Evolutionary conservation across 225 moss, liverwort and hornwort species (phyloP).

Genomic region (Pseudoscleropodium purum): DNA sequence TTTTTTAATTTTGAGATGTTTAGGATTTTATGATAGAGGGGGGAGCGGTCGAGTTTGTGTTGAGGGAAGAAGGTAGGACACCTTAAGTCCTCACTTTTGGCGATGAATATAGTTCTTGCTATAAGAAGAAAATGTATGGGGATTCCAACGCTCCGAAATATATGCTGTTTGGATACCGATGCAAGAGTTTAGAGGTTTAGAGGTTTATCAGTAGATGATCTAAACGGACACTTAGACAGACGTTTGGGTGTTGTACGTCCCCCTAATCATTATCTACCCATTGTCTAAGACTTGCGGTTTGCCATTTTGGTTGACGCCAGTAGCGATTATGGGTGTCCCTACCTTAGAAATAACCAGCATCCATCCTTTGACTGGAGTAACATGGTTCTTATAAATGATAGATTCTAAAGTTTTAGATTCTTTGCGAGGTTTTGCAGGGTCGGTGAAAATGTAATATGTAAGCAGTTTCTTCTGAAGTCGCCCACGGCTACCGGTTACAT

Average conservation of each 20-base stretch:
- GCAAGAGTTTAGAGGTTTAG: neutral
- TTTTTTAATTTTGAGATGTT: neutral
- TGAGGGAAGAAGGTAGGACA: neutral
- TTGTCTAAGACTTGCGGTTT: neutral
- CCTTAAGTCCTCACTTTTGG: too few relatives aligned
- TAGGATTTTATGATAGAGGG: neutral
- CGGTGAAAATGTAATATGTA: neutral
- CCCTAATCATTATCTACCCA: neutral
- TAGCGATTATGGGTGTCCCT: neutral
- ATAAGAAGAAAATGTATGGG: neutral
- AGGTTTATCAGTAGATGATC: neutral
- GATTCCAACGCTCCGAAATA: too few relatives aligned
- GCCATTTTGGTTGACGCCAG: neutral
- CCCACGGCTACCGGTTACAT: neutral
- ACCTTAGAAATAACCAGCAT: neutral
- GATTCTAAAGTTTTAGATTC: neutral
- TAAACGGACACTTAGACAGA: neutral
- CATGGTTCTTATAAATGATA: neutral
- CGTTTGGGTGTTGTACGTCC: neutral
- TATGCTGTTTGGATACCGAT: neutral
- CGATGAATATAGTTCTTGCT: neutral
- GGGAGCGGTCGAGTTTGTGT: neutral
- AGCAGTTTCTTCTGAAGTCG: neutral
- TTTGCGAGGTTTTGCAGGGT: slow-evolving; percentile 4
- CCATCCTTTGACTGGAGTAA: neutral